Evolutionary conservation across 768 basidiomycete species (phyloP), one percentile per base, ranked within the genome.

Genomic region (Pisolithus orientalis): DNA sequence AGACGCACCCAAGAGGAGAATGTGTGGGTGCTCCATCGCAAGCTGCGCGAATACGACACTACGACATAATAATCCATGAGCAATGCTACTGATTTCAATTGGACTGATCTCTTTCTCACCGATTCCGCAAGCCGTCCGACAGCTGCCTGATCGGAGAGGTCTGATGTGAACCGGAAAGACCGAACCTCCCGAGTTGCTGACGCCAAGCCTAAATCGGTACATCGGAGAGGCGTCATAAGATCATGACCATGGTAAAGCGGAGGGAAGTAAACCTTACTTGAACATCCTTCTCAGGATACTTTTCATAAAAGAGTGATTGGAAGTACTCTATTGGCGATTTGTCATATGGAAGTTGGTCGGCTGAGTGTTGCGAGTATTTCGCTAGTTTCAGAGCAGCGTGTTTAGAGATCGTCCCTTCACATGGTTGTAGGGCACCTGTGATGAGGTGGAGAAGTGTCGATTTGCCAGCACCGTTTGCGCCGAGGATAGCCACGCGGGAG

Each of bases 351-450:
- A 99, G 83, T 70, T 99, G 96, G 71, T 99, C 96, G 28, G 96
- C 94, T 50, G 88, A 91, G 75, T 99, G 96, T 74, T 99, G 96
- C 5, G 90, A 93, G 78, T 99, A 99, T 71, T 98, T 99, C 59
- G 94, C 90, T 53, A 99, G 83, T 71, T 99, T 99, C 61, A 99
- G 80, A 17, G 77, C 78, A 40, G 86, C 75, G 68, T 99, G 96
- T 63, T 91, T 91, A 47, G 88, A 89, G 59, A 99, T 68, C 38
- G 90, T 92, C 47, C 96, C 96, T 67, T 87, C 80, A 57, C 72
- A 72, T 1, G 95, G 93, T 52, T 87, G 85, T 38, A 94, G 78
- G 9, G 65, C 77, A 52, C 88, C 78, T 21, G 88, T 98, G 72
- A 99, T 90, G 48, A 96, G 80, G 74, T 94, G 82, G 44, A 95